Evolutionary conservation across 208 protist species (phyloP).

Genomic region (Leishmania gerbilli): DNA sequence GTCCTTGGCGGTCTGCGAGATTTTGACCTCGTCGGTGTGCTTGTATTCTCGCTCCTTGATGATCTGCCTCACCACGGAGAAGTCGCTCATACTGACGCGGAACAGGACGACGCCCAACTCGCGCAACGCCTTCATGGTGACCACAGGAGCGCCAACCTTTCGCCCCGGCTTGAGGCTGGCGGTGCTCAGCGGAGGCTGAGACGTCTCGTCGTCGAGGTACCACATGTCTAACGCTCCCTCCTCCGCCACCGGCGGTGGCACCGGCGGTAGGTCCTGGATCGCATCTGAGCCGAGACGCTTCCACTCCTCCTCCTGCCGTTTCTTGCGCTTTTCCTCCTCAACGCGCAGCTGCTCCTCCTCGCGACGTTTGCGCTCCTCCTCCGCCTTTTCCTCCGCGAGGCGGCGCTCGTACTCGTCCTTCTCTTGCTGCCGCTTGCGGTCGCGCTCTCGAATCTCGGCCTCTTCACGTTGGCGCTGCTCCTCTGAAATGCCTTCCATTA

Average conservation of each 20-base stretch:
- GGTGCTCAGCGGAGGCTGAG: slow-evolving; percentile 61
- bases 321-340: slow-evolving; percentile 72
- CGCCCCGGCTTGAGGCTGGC: slow-evolving; percentile 77
- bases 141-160: slow-evolving; percentile 42
- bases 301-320: slow-evolving; percentile 81
- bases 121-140: slow-evolving; percentile 72
- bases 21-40: slow-evolving; percentile 83
- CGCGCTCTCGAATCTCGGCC: slow-evolving; percentile 81
- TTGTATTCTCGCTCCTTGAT: slow-evolving; percentile 91
- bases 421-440: slow-evolving; percentile 64
- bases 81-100: slow-evolving; percentile 84
- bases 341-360: slow-evolving; percentile 65
- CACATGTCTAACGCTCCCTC: slow-evolving; percentile 69
- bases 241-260: slow-evolving; percentile 64
- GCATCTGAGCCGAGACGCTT: slow-evolving; percentile 75
- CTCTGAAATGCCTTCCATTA: slow-evolving; percentile 43
- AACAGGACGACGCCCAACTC: slow-evolving; percentile 86
- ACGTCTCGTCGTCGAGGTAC: slow-evolving; percentile 87
- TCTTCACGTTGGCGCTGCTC: slow-evolving; percentile 76
- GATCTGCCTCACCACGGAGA: slow-evolving; percentile 83
- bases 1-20: slow-evolving; percentile 92
- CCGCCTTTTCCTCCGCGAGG: slow-evolving; percentile 52
- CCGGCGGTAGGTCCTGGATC: slow-evolving; percentile 80
- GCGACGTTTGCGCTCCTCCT: slow-evolving; percentile 54
- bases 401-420: slow-evolving; percentile 76